phyloP scores from a whole-genome alignment of 1,284 basidiomycete species.

The Trichosporon asahii region DNA sequence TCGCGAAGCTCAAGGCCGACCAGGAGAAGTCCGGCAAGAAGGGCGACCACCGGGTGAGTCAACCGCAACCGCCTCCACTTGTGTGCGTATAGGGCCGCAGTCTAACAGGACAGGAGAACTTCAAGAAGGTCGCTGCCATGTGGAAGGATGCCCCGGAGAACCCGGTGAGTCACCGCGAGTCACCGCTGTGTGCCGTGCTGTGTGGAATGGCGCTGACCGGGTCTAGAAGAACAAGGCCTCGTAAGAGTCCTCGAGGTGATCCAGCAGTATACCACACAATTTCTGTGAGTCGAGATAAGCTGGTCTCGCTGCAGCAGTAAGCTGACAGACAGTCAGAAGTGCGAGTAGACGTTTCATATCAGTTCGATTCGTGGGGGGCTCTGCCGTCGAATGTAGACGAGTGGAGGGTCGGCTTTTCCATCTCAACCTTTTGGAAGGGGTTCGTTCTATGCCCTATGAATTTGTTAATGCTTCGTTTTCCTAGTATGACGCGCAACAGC shows the following conservation, averaged over 20 bases:
- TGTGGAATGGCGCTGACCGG: not conserved
- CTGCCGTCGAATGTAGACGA: not conserved
- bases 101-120: conserved; percentile 37
- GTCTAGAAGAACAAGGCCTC: conserved; percentile 13
- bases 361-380: not conserved
- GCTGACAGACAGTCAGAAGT: not conserved
- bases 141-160: conserved; percentile 48
- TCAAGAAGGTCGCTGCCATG: conserved; percentile 45
- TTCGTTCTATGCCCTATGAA: not conserved
- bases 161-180: conserved; percentile 37
- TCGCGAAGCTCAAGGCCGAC: conserved; percentile 51
- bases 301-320: not conserved
- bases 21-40: conserved; percentile 47
- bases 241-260: not conserved
- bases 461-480: not conserved
- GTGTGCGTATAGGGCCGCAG: not conserved
- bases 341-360: conserved; percentile 1
- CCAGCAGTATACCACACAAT: not conserved
- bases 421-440: not conserved
- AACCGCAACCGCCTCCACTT: not conserved
- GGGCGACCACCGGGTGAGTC: conserved; percentile 44
- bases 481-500: not conserved
- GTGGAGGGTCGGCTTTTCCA: not conserved
- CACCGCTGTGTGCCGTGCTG: not conserved
- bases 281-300: not conserved